Evolutionary conservation across 306 rosid genomes (phyloP).

Genomic region (Cucurbita maxima): DNA sequence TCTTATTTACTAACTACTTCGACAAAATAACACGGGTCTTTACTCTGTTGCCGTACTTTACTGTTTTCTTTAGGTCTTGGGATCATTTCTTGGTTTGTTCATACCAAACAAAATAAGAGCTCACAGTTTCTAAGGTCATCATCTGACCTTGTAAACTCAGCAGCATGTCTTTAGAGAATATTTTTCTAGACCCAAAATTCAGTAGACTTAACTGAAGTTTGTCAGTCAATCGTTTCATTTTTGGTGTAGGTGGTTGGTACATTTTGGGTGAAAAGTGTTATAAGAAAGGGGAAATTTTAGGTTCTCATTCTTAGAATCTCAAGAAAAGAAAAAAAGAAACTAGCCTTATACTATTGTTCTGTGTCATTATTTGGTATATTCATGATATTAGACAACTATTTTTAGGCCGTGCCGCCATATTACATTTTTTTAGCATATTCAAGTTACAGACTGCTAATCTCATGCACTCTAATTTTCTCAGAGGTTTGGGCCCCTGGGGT

Average conservation of each 20-base stretch:
- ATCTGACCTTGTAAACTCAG: background rate
- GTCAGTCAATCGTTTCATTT: background rate
- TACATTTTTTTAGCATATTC: background rate
- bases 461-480: conserved; percentile 17
- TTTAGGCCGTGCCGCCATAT: background rate
- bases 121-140: background rate
- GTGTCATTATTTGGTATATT: background rate
- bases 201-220: background rate
- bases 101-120: background rate
- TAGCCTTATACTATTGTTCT: background rate
- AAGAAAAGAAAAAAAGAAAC: background rate
- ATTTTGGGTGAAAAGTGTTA: background rate
- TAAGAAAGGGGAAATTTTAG: background rate
- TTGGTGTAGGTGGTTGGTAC: background rate
- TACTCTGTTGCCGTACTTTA: background rate
- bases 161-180: background rate
- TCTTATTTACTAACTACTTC: background rate
- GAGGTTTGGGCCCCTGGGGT: conserved; percentile 98
- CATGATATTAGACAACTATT: background rate
- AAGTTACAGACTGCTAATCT: background rate
- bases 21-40: background rate
- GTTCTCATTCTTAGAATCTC: background rate
- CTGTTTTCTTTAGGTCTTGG: background rate
- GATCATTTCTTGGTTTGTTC: background rate
- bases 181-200: background rate